Conservation (phyloP, 1,284 basidiomycete genomes). For the Sporisorium reilianum region DNA sequence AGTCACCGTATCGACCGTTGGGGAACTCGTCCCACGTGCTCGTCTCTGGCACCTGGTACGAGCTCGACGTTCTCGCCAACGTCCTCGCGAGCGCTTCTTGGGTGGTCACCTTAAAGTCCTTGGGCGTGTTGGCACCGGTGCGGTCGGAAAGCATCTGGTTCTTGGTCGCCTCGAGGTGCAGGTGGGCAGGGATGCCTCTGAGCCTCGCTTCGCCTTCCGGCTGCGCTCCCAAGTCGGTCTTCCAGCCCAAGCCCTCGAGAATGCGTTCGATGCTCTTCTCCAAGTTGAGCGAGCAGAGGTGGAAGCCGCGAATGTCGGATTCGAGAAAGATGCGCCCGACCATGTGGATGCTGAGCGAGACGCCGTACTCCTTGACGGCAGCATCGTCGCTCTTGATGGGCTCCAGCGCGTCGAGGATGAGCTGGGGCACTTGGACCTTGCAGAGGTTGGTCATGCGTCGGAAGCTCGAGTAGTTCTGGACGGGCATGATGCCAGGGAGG, state of each 20-base stretch:
- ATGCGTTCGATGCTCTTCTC: constrained; percentile 95
- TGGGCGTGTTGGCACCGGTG: constrained; percentile 48
- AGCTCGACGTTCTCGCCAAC: constrained; percentile 40
- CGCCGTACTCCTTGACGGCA: constrained; percentile 88
- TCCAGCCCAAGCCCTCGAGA: constrained; percentile 72
- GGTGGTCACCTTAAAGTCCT: constrained; percentile 42
- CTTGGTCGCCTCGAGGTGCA: constrained; percentile 39
- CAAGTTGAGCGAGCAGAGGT: constrained; percentile 96
- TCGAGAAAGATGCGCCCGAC: constrained; percentile 75
- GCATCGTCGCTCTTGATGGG: constrained; percentile 83
- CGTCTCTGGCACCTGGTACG: constrained; percentile 48
- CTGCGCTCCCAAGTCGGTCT: constrained; percentile 26
- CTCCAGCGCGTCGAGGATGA: constrained; percentile 79
- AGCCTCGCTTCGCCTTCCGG: constrained; percentile 18
- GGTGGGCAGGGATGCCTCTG: constrained; percentile 21
- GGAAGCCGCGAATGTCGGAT: constrained; percentile 82
- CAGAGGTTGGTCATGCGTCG: constrained; percentile 89
- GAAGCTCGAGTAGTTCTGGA: constrained; percentile 95
- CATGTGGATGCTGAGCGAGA: constrained; percentile 75
- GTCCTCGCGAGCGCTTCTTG: constrained; percentile 46
- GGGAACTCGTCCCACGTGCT: constrained; percentile 68
- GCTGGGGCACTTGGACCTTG: constrained; percentile 81
- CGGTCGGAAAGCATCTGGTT: constrained; percentile 52
- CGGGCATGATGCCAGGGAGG: constrained; percentile 96
- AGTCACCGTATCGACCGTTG: constrained; percentile 67